Percentiles rank a stretch among this genome's conserved stretches.
These are phyloP conservation scores for Talaromyces sp. DNA, from an alignment of 2,329 filamentous ascomycete genomes.

Conservation along the genomic window DNA sequence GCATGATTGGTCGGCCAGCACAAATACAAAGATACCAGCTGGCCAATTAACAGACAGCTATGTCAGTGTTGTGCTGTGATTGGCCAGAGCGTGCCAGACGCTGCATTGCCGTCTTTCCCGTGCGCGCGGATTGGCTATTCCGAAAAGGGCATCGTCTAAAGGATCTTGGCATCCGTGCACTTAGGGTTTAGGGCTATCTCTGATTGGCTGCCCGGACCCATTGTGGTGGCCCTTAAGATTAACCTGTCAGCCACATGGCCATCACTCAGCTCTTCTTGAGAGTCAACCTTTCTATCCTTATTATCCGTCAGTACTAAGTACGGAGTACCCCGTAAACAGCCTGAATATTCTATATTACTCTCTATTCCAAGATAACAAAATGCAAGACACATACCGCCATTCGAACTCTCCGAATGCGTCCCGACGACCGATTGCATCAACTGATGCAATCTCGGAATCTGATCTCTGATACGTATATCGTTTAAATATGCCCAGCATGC, in stretches of 20 bases:
- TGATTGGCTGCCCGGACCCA: constrained; percentile 3
- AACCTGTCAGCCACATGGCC: constrained; percentile 19
- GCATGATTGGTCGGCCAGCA: not conserved
- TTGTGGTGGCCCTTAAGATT: constrained; percentile 8
- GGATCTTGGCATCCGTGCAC: constrained; percentile 7
- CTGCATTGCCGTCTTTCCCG: not conserved
- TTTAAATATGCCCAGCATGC: constrained; percentile 10
- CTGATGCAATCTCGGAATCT: not conserved
- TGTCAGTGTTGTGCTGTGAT: not conserved
- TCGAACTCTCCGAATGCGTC: not conserved
- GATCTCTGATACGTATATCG: constrained; percentile 2
- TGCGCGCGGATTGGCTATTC: not conserved
- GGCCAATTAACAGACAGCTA: not conserved
- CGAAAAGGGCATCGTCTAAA: not conserved
- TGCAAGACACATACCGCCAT: not conserved
- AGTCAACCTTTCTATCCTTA: not conserved
- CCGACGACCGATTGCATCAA: not conserved
- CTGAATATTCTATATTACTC: not conserved
- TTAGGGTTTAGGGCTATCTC: no score
- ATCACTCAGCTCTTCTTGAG: not conserved
- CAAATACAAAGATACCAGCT: not conserved
- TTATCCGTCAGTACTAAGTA: not conserved
- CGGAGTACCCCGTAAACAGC: not conserved
- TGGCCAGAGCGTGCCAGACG: not conserved
- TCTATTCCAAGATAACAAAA: not conserved